Conservation (phyloP, 73 alveolate species). For the Tetrahymena borealis region DNA sequence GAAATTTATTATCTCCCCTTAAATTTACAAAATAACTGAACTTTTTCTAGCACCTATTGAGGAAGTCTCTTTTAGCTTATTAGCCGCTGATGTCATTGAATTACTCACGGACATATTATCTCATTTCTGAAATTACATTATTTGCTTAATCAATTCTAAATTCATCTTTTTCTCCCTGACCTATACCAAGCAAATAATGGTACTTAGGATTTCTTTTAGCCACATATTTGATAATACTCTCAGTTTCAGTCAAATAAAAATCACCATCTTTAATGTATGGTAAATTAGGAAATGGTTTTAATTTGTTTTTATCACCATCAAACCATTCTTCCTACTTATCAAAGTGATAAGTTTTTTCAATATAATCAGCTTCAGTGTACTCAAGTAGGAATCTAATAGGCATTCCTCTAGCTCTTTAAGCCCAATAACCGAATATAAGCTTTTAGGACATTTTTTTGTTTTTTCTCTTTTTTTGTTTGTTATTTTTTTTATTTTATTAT, state of each 20-base stretch:
- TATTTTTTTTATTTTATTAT: too few relatives aligned
- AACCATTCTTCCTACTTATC: not conserved
- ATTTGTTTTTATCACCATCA: not conserved
- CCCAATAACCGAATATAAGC: not conserved
- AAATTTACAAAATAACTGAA: not conserved
- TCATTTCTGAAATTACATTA: not conserved
- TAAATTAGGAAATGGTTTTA: not conserved
- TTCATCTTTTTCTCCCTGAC: not conserved
- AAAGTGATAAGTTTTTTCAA: not conserved
- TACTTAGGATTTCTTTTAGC: not conserved
- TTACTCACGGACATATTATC: not conserved
- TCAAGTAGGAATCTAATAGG: not conserved
- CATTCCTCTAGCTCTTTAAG: not conserved
- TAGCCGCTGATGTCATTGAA: not conserved
- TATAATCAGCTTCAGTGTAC: not conserved
- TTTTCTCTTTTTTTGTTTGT: too few relatives aligned
- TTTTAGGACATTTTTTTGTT: not conserved
- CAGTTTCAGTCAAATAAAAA: not conserved
- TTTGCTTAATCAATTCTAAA: not conserved
- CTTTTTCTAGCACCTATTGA: not conserved
- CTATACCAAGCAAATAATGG: not conserved
- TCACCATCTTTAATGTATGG: not conserved
- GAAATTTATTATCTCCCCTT: not conserved
- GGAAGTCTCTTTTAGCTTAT: not conserved
- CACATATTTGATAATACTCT: not conserved